Base-by-base conservation (phyloP, 257 asterid genomes). In the Rauvolfia tetraphylla region DNA sequence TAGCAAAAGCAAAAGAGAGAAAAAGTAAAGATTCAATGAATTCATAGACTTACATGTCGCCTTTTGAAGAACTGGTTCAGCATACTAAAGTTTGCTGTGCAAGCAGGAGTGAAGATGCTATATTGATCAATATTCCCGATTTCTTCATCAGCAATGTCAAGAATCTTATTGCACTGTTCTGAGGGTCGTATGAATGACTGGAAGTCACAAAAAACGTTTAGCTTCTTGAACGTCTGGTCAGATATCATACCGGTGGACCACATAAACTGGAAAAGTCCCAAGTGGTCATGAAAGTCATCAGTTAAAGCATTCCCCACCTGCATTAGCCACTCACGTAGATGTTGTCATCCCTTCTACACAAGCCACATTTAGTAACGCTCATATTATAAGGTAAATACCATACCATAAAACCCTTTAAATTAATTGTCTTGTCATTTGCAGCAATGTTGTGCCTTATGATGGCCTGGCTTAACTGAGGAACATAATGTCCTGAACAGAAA, bases 281-380 rank as follows among this genome's bases (percentile, higher is more conserved):
- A 69, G 83, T 90, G 83, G 79, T 95, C 99, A 75, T 93, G 92
- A 84, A 84, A 90, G 85, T 92, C 94, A 81, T 95, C 99, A 33
- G 86, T 90, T 65, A 95, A 84, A 79, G 96, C 99, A 87, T 95
- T 95, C 80, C 99, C 98, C 65, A 93, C 96, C 99, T 93, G 90
- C 77, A 80, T 80, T 44, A 42, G 44, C 65, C 70, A 79, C 25
- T 41, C 44, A 66, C 2, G 31, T 42, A 10, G 29, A 62, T 49
- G 59, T 62, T 66, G 33, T 7, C 20, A 63, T 57, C 31, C 54
- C 18, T 17, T 58, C 61, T 58, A 71, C 27, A 34, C 27, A n/a
- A 14, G 49, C 33, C 59, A 6, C n/a, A 44, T 59, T 74, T 53
- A 13, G 46, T 22, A 31, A 38, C 2, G 11, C 22, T 38, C 34